Evolutionary conservation across 2,329 filamentous ascomycete genomes (phyloP).

Genomic region (Rutstroemia sp.): DNA sequence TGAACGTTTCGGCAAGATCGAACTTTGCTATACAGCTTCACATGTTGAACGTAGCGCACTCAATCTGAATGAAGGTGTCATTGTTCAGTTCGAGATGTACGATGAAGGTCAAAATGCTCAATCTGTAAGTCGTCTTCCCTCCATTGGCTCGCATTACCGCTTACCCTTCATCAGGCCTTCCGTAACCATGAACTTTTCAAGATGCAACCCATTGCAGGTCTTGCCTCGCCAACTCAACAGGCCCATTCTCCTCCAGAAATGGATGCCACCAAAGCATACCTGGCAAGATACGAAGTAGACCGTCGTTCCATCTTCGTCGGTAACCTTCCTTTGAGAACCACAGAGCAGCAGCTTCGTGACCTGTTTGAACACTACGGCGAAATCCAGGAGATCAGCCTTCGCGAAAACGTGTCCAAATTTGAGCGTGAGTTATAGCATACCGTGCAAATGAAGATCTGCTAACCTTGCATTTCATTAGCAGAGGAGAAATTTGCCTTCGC

Average conservation of each 20-base stretch:
- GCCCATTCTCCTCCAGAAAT: slow-evolving; percentile 1
- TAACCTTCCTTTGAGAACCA: slow-evolving; percentile 34
- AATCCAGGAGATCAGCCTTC: slow-evolving; percentile 31
- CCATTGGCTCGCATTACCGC: neutral
- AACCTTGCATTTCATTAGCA: slow-evolving; percentile 16
- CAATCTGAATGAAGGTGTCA: slow-evolving; percentile 30
- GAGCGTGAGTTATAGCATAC: slow-evolving; percentile 16
- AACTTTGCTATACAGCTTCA: slow-evolving; percentile 19
- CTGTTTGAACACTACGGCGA: slow-evolving; percentile 34
- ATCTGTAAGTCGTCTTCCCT: slow-evolving; percentile 32
- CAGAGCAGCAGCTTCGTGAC: slow-evolving; percentile 31
- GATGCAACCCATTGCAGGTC: slow-evolving; percentile 32
- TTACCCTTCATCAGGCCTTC: slow-evolving; percentile 20
- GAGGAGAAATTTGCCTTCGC: slow-evolving; percentile 28
- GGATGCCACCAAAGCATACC: slow-evolving; percentile 16
- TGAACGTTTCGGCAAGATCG: slow-evolving; percentile 37
- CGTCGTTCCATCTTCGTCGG: slow-evolving; percentile 42
- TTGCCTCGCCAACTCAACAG: slow-evolving; percentile 12
- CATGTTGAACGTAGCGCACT: slow-evolving; percentile 22
- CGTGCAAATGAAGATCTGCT: slow-evolving; percentile 8
- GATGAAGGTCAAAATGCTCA: slow-evolving; percentile 43
- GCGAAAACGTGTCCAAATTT: slow-evolving; percentile 26
- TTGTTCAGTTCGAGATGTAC: slow-evolving; percentile 45
- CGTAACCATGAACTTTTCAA: slow-evolving; percentile 26
- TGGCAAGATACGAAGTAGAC: slow-evolving; percentile 37